A percentile compares a stretch with the other conserved stretches of the same genome.
These are phyloP conservation scores for Penicillium paxilli DNA, from an alignment of 495 filamentous ascomycete genomes.

Conservation along the genomic window DNA sequence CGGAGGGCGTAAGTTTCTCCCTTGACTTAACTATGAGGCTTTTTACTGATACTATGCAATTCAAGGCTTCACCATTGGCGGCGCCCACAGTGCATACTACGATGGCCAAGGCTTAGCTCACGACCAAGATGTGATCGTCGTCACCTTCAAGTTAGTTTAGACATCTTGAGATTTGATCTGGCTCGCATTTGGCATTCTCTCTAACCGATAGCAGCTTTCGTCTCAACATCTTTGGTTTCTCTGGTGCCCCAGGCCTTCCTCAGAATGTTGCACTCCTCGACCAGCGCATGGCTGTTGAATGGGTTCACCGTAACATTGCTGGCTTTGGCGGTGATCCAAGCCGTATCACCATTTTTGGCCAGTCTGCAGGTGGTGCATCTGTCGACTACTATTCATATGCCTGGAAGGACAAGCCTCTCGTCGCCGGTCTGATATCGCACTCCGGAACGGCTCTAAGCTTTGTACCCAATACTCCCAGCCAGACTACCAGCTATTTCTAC, in stretches of 20 bases:
- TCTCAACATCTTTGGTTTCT: slow-evolving; percentile 52
- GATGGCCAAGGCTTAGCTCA: slow-evolving; percentile 38
- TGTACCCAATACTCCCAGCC: slow-evolving; percentile 27
- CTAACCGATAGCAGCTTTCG: slow-evolving; percentile 36
- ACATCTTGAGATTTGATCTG: no score
- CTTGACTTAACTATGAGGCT: no score
- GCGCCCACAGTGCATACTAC: slow-evolving; percentile 40
- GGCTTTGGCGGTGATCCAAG: slow-evolving; percentile 50
- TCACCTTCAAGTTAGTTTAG: slow-evolving; percentile 36
- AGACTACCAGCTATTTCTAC: slow-evolving; percentile 32
- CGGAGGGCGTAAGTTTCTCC: slow-evolving; percentile 38
- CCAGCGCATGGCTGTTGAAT: slow-evolving; percentile 48
- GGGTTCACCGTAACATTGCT: slow-evolving; percentile 64
- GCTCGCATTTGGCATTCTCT: no score
- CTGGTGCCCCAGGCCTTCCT: slow-evolving; percentile 35
- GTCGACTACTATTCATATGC: slow-evolving; percentile 56
- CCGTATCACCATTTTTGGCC: slow-evolving; percentile 57
- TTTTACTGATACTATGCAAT: no score
- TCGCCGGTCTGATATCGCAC: slow-evolving; percentile 48
- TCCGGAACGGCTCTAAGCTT: slow-evolving; percentile 55
- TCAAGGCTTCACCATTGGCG: slow-evolving; percentile 29
- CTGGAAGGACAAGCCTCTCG: slow-evolving; percentile 37
- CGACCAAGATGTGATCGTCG: slow-evolving; percentile 42
- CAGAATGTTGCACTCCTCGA: slow-evolving; percentile 45
- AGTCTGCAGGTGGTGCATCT: slow-evolving; percentile 47